Base-by-base conservation (phyloP, 768 basidiomycete genomes). In the Austroboletus festivus region DNA sequence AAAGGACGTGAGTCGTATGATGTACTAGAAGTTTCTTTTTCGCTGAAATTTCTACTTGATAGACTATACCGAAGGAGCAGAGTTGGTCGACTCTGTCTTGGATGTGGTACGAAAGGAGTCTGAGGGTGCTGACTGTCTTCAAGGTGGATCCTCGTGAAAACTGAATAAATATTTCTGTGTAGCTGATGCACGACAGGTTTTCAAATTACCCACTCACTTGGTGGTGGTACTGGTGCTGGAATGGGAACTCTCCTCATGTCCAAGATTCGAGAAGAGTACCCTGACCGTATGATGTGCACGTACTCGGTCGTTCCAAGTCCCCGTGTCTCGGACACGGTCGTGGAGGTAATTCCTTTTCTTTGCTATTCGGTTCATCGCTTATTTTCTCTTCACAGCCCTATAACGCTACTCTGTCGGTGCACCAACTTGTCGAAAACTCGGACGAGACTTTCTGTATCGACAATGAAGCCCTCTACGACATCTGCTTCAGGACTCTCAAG, bases 391-490 rank as follows among this genome's bases (percentile, higher is more conserved):
- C 45, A 34, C 58, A 89, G 88, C 95, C 96, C 3, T 99, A 98
- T 81, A 98, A 98, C 70, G 96, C 95, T 28, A 96, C 93, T 4
- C 88, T 98, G 45, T 96, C 93, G 44, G 93, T 98, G 11, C 95
- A 98, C 70, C 96, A 98, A 73, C 84, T 98, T 37, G 96, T 98
- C 44, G 96, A 98, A 74, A 98, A 98, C 81, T 97, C 95, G 30
- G 95, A 98, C 65, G 93, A 96, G 74, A 98, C 96, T 16, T 98
- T 98, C 89, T 98, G 95, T 72, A 98, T 99, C 68, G 95, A 98
- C 69, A 98, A 98, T 70, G 95, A 98, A 71, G 96, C 95, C 23
- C 85, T 99, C 47, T 96, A 98, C 73, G 96, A 98, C 66, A 99
- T 99, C 65, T 97, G 94, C 74, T 93, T 96, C 83, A 82, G 92